These are phyloP conservation scores for Quercus cerris DNA, from an alignment of 306 rosid genomes.

Conservation along the genomic window DNA sequence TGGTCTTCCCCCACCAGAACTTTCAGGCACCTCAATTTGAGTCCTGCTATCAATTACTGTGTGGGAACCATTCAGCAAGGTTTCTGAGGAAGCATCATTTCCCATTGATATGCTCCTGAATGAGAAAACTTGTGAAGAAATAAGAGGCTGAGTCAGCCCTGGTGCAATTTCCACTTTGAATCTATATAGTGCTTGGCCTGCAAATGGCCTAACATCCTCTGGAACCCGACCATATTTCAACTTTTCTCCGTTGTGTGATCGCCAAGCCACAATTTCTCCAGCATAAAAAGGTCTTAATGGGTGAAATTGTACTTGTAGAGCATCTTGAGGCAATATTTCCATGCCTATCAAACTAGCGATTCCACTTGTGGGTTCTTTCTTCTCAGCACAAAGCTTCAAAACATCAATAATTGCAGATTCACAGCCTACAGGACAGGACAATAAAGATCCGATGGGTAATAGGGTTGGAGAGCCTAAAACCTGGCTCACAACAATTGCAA, in stretches of 20 bases:
- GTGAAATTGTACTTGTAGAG: slow-evolving; percentile 88
- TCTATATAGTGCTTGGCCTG: slow-evolving; percentile 92
- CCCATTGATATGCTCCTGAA: slow-evolving; percentile 72
- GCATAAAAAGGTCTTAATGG: slow-evolving; percentile 92
- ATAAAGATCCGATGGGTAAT: slow-evolving; percentile 79
- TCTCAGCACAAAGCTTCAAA: slow-evolving; percentile 76
- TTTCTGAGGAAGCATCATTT: slow-evolving; percentile 35
- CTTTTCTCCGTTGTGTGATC: slow-evolving; percentile 86
- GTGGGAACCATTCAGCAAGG: slow-evolving; percentile 37
- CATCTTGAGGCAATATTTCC: slow-evolving; percentile 86
- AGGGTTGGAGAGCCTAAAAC: slow-evolving; percentile 79
- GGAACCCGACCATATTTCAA: slow-evolving; percentile 80
- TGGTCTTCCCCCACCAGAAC: slow-evolving; percentile 44
- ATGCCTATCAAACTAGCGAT: slow-evolving; percentile 63
- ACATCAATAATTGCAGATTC: slow-evolving; percentile 71
- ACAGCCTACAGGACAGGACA: slow-evolving; percentile 81
- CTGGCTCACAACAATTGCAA: slow-evolving; percentile 84
- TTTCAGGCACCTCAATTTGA: slow-evolving; percentile 41
- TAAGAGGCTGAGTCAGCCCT: slow-evolving; percentile 52
- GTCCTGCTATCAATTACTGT: slow-evolving; percentile 22
- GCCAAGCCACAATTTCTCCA: slow-evolving; percentile 98
- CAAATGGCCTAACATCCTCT: slow-evolving; percentile 82
- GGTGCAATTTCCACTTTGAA: slow-evolving; percentile 72
- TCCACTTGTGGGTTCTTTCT: slow-evolving; percentile 63
- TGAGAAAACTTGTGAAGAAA: slow-evolving; percentile 88